These are phyloP conservation scores for Lipomyces yamanashiensis DNA, from an alignment of 805 yeast species.

Conservation along the genomic window DNA sequence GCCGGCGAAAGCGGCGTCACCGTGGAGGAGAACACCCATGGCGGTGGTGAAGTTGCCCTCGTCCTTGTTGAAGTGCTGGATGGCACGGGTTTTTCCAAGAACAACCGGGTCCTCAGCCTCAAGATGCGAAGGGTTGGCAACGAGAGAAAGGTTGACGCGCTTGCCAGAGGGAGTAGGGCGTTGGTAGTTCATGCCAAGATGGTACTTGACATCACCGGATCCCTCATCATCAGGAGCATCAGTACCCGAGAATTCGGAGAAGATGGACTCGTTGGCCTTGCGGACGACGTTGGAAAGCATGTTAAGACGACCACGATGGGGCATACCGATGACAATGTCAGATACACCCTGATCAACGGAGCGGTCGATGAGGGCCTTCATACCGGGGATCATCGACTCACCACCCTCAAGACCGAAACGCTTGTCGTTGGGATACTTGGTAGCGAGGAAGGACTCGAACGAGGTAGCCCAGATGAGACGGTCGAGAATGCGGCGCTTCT, in stretches of 20 bases:
- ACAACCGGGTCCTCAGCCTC: conserved; percentile 99
- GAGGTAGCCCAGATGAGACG: conserved; percentile 95
- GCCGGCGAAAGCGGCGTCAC: conserved; percentile 98
- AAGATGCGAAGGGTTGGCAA: conserved; percentile 98
- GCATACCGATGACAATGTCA: conserved; percentile 98
- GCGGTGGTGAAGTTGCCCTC: conserved; percentile 84
- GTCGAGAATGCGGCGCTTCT: conserved; percentile 95
- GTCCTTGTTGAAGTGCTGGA: conserved; percentile 88
- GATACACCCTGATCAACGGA: conserved; percentile 86
- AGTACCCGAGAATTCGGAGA: conserved; percentile 93
- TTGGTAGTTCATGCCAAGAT: conserved; percentile 97
- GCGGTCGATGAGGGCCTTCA: conserved; percentile 92
- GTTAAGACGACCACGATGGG: conserved; percentile 98
- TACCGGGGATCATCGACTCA: conserved; percentile 94
- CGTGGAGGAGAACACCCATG: conserved; percentile 89
- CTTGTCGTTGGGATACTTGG: conserved; percentile 92
- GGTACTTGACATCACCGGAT: conserved; percentile 98
- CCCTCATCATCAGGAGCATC: conserved; percentile 85
- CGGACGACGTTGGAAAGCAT: conserved; percentile 97
- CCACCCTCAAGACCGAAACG: conserved; percentile 99
- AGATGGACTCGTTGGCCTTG: conserved; percentile 97
- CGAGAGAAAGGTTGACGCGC: conserved; percentile 90
- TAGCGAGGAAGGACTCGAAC: conserved; percentile 88
- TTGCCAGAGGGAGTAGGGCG: conserved; percentile 99
- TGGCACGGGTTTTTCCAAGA: conserved; percentile 95